Base-by-base conservation (phyloP, 2,329 filamentous ascomycete genomes). In the Emergomyces pasteurianus region DNA sequence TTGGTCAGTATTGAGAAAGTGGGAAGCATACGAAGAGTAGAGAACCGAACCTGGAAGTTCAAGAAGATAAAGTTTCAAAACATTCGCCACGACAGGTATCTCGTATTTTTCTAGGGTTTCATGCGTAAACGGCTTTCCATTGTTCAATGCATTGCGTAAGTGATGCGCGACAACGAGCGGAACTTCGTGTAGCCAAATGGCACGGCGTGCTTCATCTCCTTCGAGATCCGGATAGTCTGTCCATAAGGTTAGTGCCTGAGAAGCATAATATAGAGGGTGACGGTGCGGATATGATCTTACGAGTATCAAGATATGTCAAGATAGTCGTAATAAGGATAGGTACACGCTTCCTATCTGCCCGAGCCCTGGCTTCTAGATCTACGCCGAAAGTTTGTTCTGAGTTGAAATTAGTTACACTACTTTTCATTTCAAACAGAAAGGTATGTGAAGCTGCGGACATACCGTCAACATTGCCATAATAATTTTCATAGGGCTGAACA, bases 401-500 rank as follows among this genome's bases (percentile, higher is more conserved):
- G 53, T 21, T 46, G 55, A 31, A 61, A 70, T 65, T 28, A 59
- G 38, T 21, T 34, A 21, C 9, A 34, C 5, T n/a, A 21, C 28
- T 9, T 34, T 53, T 21, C 18, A 10, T 53, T 36, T 34, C 31
- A 6, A 59, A n/a, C 26, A 60, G 34, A 53, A 7, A 18, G 14
- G 4, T 4, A 38, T 16, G 31, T 38, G n/a, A 31, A 55, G 58
- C n/a, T 49, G 31, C 16, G 26, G 21, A 36, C 73, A 63, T 71
- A 83, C 81, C 81, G 73, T 96, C 94, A 28, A 96, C 91, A 66
- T 89, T 91, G 75, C 96, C 96, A 79, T 99, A 99, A 77, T 99
- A 99, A 74, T 97, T 99, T 77, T 99, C 94, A 75, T 99, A 99
- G 3, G 90, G 88, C 54, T 91, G 86, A 34, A 97, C 92, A 69